These are phyloP conservation scores for Ustilago xerochloae DNA, from an alignment of 1,284 basidiomycete species.

Conservation along the genomic window DNA sequence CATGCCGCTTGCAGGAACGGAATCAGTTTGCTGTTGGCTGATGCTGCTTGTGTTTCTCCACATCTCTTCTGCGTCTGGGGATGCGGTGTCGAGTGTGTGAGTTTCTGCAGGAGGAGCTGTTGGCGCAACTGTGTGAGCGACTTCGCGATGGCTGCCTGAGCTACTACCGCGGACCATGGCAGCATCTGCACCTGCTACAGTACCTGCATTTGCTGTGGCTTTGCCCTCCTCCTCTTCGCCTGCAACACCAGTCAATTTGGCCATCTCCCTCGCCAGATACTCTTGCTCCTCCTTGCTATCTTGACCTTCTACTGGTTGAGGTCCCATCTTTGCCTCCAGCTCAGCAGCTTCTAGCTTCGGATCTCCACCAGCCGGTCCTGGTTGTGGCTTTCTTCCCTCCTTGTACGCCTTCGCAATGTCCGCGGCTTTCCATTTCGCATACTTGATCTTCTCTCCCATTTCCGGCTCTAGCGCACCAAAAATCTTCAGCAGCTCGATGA, in stretches of 20 bases:
- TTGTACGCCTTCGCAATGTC: constrained; percentile 88
- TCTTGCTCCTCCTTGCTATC: constrained; percentile 53
- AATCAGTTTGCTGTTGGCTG: too few relatives aligned
- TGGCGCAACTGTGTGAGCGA: neutral
- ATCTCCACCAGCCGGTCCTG: constrained; percentile 55
- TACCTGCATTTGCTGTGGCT: neutral
- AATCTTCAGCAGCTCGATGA: constrained; percentile 82
- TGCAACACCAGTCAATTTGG: constrained; percentile 37
- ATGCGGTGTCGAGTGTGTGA: constrained; percentile 9
- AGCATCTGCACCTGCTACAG: neutral
- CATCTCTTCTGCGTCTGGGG: constrained; percentile 35
- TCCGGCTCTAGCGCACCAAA: constrained; percentile 73
- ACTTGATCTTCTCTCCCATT: constrained; percentile 80
- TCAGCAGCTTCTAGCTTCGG: constrained; percentile 38
- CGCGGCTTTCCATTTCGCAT: constrained; percentile 91
- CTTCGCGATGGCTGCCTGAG: constrained; percentile 6
- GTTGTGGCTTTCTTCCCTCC: constrained; percentile 72
- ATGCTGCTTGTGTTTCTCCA: constrained; percentile 14
- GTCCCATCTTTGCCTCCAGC: constrained; percentile 33
- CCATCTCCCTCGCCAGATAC: constrained; percentile 59
- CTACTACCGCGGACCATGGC: constrained; percentile 12
- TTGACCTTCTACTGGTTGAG: constrained; percentile 10
- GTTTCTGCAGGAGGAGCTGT: neutral
- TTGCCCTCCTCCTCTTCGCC: constrained; percentile 12
- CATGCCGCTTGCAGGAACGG: constrained; percentile 5